Percentiles rank a stretch among this genome's conserved stretches.
Conservation (phyloP, 177 flowering plant genomes). For the Telopea speciosissima region DNA sequence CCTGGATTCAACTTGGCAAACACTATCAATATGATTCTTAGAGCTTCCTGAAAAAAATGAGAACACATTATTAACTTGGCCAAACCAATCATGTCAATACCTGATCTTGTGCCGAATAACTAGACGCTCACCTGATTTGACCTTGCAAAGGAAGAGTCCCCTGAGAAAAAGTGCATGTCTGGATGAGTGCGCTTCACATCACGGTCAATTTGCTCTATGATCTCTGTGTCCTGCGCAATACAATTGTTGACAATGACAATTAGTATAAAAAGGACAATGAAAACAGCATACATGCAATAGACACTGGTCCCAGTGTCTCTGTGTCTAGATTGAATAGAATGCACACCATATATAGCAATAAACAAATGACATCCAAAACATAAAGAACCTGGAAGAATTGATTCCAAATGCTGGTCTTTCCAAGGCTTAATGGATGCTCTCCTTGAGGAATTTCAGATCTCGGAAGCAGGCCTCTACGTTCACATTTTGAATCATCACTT, state of each 20-base stretch:
- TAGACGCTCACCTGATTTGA: constrained; percentile 63
- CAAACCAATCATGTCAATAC: not conserved
- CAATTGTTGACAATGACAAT: not conserved
- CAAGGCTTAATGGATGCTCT: constrained; percentile 96
- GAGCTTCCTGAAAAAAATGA: constrained; percentile 61
- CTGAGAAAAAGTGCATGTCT: constrained; percentile 85
- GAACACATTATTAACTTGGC: not conserved
- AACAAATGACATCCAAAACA: too few species aligned
- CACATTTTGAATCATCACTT: constrained; percentile 30
- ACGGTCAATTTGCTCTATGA: constrained; percentile 93
- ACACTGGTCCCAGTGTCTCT: not conserved
- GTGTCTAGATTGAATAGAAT: too few species aligned
- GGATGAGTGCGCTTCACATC: constrained; percentile 99
- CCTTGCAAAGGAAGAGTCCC: constrained; percentile 64
- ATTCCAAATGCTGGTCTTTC: constrained; percentile 86
- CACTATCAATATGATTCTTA: constrained; percentile 67
- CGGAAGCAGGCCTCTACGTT: constrained; percentile 53
- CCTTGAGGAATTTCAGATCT: constrained; percentile 75
- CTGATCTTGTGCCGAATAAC: constrained; percentile 5
- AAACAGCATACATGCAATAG: not conserved
- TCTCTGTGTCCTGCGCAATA: constrained; percentile 71
- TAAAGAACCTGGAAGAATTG: constrained; percentile 85
- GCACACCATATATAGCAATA: too few species aligned
- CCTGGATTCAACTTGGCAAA: constrained; percentile 99
- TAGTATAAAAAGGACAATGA: too few species aligned